Base-by-base conservation (phyloP, 257 asterid genomes). In the Scutellaria galericulata region DNA sequence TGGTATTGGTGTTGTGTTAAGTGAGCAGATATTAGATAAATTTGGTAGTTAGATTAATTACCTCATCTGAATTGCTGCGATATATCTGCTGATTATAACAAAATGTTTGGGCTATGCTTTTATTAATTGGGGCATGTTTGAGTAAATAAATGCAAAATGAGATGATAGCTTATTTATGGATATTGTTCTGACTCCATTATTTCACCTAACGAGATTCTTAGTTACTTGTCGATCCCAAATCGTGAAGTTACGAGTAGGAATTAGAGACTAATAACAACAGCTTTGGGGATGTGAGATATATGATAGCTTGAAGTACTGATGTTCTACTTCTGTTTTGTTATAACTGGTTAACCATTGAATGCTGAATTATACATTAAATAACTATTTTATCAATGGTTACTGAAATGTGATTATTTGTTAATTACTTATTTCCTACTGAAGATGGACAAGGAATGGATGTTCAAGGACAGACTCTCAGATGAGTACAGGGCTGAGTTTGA, bases 281-380 rank as follows among this genome's bases (percentile, higher is more conserved):
- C 12, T 39, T 14, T 20, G 20, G 57, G 40, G 71, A 14, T 60
- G 70, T 42, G 65, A 15, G 12, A 39, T 69, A 60, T 35, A 55
- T 63, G 61, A 5, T 68, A 47, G 52, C 45, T 69, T 15, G 42
- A 9, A 35, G 52, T 8, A 14, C 52, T 56, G 18, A 37, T 45
- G 27, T 42, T 54, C 12, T 1, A 58, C 20, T 22, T 61, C 54
- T 3, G 9, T 7, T 42, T 5, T 37, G 61, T 27, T 18, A 44
- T 41, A 45, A 24, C 7, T 65, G 11, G 13, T 15, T 7, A 4
- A 68, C 13, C 44, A 7, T 3, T 24, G 41, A 46, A n/a, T 2
- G 7, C 22, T 68, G 44, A 42, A 47, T 37, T 15, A 2, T 37
- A n/a, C 31, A 5, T 13, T 22, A 53, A 15, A 35, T n/a, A 46